Base-by-base conservation (phyloP, 2,329 filamentous ascomycete genomes). In the Hypomyces rosellus region DNA sequence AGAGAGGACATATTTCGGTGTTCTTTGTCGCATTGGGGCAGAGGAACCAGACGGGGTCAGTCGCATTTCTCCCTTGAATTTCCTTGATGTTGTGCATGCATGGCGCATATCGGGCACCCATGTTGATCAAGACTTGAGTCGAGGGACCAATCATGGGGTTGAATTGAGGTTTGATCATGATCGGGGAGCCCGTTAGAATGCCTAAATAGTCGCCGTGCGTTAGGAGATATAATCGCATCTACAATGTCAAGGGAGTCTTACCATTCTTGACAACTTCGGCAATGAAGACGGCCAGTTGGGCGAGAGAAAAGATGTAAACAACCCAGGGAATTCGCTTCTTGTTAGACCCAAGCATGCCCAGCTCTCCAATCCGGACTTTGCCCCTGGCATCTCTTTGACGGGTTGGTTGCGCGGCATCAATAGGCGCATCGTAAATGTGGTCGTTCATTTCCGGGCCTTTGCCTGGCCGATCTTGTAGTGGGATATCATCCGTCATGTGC, bases 71-170 rank as follows among this genome's bases (percentile, higher is more conserved):
- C 51, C 81, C 74, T 61, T 85, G 84, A 34, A 91, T 75, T 43
- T 75, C 78, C 40, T 79, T 66, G 56, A 88, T 78, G 59, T 88
- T 89, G 73, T 92, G 91, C 93, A 99, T 99, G 69, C 93, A 99
- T 6, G 91, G 89, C 3, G 87, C 82, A 65, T 88, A 99, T 54
- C 93, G 85, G 38, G 91, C 89, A 52, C 93, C 93, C 89, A 99
- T 96, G 68, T 95, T 95, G 73, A 97, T 96, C 61, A 95, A 81
- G 20, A 97, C 82, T 59, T 89, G 89, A 1, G 85, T 81, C 5
- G 91, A 96, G 1, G 93, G 93, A 0, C 93, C 93, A 63, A 99
- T 96, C 89, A 99, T 96, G 52, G 88, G 87, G 70, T 97, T 99
- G 73, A 99, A 95, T 14, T 77, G 78, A 1, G 93, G 93, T 50